These are phyloP conservation scores for Aspergillus tanneri DNA, from an alignment of 2,329 filamentous ascomycete species.

Conservation along the genomic window DNA sequence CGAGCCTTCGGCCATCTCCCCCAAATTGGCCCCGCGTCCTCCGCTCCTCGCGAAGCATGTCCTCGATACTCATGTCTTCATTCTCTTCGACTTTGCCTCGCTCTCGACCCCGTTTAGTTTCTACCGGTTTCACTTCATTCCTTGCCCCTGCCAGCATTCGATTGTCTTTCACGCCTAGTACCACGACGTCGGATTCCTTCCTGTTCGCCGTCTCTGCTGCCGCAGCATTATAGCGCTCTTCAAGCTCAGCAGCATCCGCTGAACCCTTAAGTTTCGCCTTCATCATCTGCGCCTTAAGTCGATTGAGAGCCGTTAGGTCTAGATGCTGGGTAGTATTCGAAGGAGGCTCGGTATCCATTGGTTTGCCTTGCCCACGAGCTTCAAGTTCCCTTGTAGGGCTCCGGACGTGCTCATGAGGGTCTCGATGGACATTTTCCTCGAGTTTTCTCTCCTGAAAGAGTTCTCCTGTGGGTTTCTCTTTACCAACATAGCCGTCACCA, in stretches of 20 bases:
- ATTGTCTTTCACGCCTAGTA: slow-evolving; percentile 85
- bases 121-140: slow-evolving; percentile 73
- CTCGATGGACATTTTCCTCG: slow-evolving; percentile 53
- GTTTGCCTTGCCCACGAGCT: slow-evolving; percentile 53
- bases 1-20: slow-evolving; percentile 77
- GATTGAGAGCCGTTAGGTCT: slow-evolving; percentile 80
- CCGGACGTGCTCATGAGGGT: slow-evolving; percentile 27
- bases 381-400: slow-evolving; percentile 39
- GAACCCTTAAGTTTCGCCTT: slow-evolving; percentile 84
- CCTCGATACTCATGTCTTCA: slow-evolving; percentile 91
- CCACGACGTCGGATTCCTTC: slow-evolving; percentile 67
- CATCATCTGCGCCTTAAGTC: slow-evolving; percentile 90
- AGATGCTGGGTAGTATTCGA: slow-evolving; percentile 54
- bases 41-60: slow-evolving; percentile 94
- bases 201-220: slow-evolving; percentile 60
- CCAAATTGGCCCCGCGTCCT: slow-evolving; percentile 75
- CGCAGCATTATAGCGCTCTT: slow-evolving; percentile 79
- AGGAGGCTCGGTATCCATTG: slow-evolving; percentile 57
- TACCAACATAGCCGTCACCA: slow-evolving; percentile 78
- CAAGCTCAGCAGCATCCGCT: slow-evolving; percentile 71
- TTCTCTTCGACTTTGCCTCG: slow-evolving; percentile 85
- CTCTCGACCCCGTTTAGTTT: slow-evolving; percentile 78
- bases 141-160: slow-evolving; percentile 76
- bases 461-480: slow-evolving; percentile 84
- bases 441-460: slow-evolving; percentile 74